These are phyloP conservation scores for Sporisorium scitamineum DNA, from an alignment of 1,284 basidiomycete species.

Conservation along the genomic window DNA sequence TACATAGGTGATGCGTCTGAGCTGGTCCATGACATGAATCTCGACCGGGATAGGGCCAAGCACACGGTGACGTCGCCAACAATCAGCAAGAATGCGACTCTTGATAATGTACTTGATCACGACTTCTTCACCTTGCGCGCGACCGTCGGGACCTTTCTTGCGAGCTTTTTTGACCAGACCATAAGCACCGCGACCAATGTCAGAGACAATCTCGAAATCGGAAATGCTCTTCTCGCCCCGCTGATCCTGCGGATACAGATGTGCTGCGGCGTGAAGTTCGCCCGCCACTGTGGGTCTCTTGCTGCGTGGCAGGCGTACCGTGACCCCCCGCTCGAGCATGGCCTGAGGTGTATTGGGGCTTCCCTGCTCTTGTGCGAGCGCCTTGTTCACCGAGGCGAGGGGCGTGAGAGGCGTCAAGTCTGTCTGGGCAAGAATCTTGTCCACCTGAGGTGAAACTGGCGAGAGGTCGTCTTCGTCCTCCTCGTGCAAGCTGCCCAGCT, in stretches of 20 bases:
- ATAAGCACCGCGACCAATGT: constrained; percentile 86
- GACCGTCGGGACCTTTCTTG: constrained; percentile 80
- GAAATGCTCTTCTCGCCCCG: constrained; percentile 44
- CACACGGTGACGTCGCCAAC: constrained; percentile 94
- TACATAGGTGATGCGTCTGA: constrained; percentile 78
- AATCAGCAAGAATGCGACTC: constrained; percentile 96
- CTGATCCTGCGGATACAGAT: constrained; percentile 25
- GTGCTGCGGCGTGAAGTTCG: constrained; percentile 9
- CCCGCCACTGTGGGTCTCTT: constrained; percentile 37
- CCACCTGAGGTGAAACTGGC: constrained; percentile 36
- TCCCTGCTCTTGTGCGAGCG: constrained; percentile 5
- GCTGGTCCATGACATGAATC: constrained; percentile 90
- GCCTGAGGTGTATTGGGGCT: constrained; percentile 27
- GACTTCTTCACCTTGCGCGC: constrained; percentile 72
- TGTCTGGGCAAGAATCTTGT: constrained; percentile 13
- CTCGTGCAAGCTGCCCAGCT: constrained; percentile 48
- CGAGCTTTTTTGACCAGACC: constrained; percentile 91
- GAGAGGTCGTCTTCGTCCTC: constrained; percentile 53
- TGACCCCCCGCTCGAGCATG: constrained; percentile 22
- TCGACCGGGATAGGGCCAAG: constrained; percentile 98
- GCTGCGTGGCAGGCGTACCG: constrained; percentile 40
- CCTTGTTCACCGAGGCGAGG: constrained; percentile 26
- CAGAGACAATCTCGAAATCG: constrained; percentile 61
- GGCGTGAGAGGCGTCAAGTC: constrained; percentile 36
- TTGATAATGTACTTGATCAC: constrained; percentile 99